phyloP scores from a whole-genome alignment of 2,329 filamentous ascomycete genomes.

The Herpotrichia juniperi region DNA sequence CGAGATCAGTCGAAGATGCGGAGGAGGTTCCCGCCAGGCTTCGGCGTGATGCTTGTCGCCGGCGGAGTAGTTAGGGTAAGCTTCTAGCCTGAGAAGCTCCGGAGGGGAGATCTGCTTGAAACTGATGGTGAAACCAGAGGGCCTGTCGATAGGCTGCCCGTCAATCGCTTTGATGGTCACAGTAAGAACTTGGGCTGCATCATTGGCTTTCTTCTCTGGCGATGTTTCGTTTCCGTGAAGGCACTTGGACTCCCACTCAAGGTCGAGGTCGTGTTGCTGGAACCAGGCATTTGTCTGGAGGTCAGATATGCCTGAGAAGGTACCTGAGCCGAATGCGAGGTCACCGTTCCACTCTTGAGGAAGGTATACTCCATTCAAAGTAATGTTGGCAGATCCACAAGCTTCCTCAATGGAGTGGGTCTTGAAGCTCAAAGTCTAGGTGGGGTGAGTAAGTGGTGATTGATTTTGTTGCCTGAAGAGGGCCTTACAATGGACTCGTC shows the following conservation, averaged over 20 bases:
- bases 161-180: constrained; percentile 48
- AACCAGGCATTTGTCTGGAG: constrained; percentile 41
- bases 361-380: constrained; percentile 48
- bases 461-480: constrained; percentile 39
- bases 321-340: constrained; percentile 42
- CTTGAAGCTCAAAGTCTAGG: constrained; percentile 50
- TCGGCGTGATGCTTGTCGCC: constrained; percentile 33
- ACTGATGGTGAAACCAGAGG: constrained; percentile 47
- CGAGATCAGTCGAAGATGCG: constrained; percentile 36
- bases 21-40: constrained; percentile 45
- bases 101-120: constrained; percentile 47
- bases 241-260: constrained; percentile 48
- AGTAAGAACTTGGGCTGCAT: constrained; percentile 46
- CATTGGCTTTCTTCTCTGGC: constrained; percentile 27
- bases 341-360: constrained; percentile 46
- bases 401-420: constrained; percentile 44
- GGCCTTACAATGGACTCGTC: constrained; percentile 49
- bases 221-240: constrained; percentile 25
- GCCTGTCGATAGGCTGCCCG: constrained; percentile 33
- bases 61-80: constrained; percentile 38
- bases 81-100: constrained; percentile 43
- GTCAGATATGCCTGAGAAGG: constrained; percentile 34
- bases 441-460: constrained; percentile 32
- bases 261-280: constrained; percentile 41
- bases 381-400: constrained; percentile 49